A percentile compares a stretch with the other conserved stretches of the same genome.
These are phyloP conservation scores for Penicillium waksmanii DNA, from an alignment of 495 filamentous ascomycete species.

Conservation along the genomic window DNA sequence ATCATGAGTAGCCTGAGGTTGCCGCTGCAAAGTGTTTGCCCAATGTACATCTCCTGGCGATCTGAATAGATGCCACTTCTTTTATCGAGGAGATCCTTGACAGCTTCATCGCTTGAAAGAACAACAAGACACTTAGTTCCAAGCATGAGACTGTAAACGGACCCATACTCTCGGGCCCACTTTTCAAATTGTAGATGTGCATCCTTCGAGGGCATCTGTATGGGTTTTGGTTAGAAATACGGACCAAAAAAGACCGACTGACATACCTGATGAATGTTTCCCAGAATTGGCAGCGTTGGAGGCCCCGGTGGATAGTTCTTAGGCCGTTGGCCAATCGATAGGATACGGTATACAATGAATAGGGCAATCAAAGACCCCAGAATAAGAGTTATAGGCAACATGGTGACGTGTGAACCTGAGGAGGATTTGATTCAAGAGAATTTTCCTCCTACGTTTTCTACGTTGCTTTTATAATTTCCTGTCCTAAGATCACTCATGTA, in stretches of 20 bases:
- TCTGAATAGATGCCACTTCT: conserved; percentile 63
- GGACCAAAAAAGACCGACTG: neutral
- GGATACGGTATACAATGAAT: conserved; percentile 11
- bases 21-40: conserved; percentile 40
- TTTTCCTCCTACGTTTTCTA: neutral
- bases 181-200: conserved; percentile 54
- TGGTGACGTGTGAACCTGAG: neutral
- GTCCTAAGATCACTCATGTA: neutral
- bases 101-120: conserved; percentile 59
- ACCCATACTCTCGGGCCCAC: conserved; percentile 65
- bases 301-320: conserved; percentile 40
- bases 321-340: conserved; percentile 31
- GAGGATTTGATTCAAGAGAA: neutral
- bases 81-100: conserved; percentile 63
- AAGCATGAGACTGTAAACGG: conserved; percentile 62
- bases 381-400: conserved; percentile 13
- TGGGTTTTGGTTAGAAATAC: neutral
- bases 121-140: conserved; percentile 61
- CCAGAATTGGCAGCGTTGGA: conserved; percentile 38
- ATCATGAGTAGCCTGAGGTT: conserved; percentile 38
- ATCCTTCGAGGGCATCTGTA: conserved; percentile 23
- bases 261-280: conserved; percentile 39
- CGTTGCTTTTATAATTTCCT: neutral
- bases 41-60: conserved; percentile 53
- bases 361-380: conserved; percentile 14